Conservation (phyloP, 257 asterid species). For the Jacaranda copaia region DNA sequence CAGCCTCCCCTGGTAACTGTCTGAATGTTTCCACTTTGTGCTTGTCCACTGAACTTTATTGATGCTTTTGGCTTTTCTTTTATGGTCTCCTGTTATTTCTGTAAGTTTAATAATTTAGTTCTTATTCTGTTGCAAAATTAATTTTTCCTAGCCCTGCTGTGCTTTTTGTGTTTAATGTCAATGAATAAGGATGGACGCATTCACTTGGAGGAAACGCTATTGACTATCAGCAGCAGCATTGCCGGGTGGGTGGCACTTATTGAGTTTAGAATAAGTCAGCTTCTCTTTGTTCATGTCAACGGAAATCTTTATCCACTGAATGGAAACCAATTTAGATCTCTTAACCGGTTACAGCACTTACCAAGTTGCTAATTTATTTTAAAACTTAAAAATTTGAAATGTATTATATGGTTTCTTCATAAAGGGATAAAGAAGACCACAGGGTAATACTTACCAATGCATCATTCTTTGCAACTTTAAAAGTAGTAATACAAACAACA, state of each 20-base stretch:
- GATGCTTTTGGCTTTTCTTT: neutral
- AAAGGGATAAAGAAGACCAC: neutral
- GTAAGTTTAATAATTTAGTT: neutral
- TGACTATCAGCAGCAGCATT: neutral
- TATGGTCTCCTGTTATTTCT: neutral
- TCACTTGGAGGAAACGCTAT: too few species aligned
- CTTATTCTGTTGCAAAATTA: neutral
- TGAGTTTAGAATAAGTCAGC: neutral
- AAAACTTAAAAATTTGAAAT: neutral
- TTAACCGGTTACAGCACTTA: neutral
- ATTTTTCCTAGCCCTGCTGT: constrained; percentile 5
- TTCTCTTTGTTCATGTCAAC: neutral
- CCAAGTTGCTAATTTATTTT: neutral
- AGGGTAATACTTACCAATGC: neutral
- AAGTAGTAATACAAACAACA: neutral
- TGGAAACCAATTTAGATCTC: neutral
- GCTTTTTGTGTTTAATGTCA: neutral
- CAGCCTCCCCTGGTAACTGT: constrained; percentile 75
- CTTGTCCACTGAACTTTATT: neutral
- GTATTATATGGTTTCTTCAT: neutral
- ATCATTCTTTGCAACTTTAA: neutral
- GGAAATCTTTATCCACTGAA: neutral
- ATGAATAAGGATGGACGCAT: too few species aligned
- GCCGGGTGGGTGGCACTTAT: neutral
- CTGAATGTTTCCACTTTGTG: constrained; percentile 5